A percentile compares a stretch with the other conserved stretches of the same genome.
Conservation (phyloP, 2,329 filamentous ascomycete species). For the Fusarium sp. region DNA sequence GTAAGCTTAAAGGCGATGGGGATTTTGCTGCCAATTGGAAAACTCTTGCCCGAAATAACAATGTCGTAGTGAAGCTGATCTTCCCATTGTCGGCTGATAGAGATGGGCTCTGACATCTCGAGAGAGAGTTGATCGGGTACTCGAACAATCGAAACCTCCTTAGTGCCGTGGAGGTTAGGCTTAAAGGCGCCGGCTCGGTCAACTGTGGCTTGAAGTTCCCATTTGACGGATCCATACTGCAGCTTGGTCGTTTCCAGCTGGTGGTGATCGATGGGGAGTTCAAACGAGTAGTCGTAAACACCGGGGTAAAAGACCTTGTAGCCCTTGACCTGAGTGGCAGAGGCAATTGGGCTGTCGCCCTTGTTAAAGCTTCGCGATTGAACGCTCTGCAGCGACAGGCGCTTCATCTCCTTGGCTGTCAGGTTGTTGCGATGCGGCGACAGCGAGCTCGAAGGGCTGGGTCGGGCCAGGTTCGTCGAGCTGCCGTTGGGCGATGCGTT, state of each 20-base stretch:
- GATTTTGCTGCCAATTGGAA: conserved; percentile 87
- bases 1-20: conserved; percentile 96
- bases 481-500: conserved; percentile 51
- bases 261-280: conserved; percentile 88
- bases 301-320: conserved; percentile 88
- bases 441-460: conserved; percentile 34
- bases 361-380: conserved; percentile 89
- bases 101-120: conserved; percentile 92
- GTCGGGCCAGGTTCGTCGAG: conserved; percentile 47
- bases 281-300: conserved; percentile 77
- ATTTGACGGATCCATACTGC: conserved; percentile 87
- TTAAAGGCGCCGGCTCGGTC: conserved; percentile 92
- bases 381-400: conserved; percentile 82
- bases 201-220: conserved; percentile 86
- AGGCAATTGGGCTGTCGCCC: conserved; percentile 75
- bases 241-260: conserved; percentile 90
- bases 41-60: conserved; percentile 94
- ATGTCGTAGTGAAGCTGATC: conserved; percentile 97
- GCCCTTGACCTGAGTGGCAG: conserved; percentile 72
- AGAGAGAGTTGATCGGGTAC: conserved; percentile 88
- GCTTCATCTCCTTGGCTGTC: conserved; percentile 67
- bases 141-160: conserved; percentile 86
- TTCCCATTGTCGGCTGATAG: conserved; percentile 93
- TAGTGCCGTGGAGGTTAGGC: conserved; percentile 83
- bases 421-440: conserved; percentile 44